Evolutionary conservation across 208 protist species (phyloP), one percentile per base, ranked within the genome.

Genomic region (Sergeia podlipaevii): DNA sequence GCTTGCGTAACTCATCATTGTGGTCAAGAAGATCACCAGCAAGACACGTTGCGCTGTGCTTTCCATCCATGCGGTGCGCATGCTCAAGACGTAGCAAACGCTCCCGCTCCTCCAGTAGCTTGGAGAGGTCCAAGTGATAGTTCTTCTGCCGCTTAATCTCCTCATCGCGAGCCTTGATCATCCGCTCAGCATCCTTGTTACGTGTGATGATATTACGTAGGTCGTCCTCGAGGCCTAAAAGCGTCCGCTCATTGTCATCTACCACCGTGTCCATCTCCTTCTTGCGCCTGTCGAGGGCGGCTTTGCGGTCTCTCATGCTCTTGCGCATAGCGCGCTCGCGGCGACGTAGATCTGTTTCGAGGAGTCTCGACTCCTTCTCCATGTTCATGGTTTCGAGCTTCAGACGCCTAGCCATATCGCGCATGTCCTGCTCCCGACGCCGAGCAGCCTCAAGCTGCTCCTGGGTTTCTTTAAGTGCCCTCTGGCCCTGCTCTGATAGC

Each of bases 31-130:
- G 74, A 50, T 85, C 76, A 27, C 49, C 49, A 1, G 81, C 68
- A n/a, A 89, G 63, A 32, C 77, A 72, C 15, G 60, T 75, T 3
- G 83, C 83, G 59, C 70, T 87, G 10, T 74, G 32, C 52, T 66
- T 85, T 21, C 78, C 79, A 32, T 80, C 70, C 41, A 80, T 68
- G 36, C 80, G 70, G 41, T 78, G 71, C 4, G 57, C 64, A 48
- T 86, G 76, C 60, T 88, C 81, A 39, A 64, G 57, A n/a, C 43
- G 36, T 43, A 93, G 65, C 55, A 83, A 74, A 23, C 42, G 51
- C 30, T 88, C 69, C n/a, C 80, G 63, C 65, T 88, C 72, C 26
- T 68, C 72, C 11, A 93, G 59, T 52, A 89, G 50, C 53, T 80
- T 83, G 28, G 61, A 62, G 5, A 93, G 63, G 45, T 88, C 74